Conservation (phyloP, 75 land plant species). For the Chamaecyparis obtusa region DNA sequence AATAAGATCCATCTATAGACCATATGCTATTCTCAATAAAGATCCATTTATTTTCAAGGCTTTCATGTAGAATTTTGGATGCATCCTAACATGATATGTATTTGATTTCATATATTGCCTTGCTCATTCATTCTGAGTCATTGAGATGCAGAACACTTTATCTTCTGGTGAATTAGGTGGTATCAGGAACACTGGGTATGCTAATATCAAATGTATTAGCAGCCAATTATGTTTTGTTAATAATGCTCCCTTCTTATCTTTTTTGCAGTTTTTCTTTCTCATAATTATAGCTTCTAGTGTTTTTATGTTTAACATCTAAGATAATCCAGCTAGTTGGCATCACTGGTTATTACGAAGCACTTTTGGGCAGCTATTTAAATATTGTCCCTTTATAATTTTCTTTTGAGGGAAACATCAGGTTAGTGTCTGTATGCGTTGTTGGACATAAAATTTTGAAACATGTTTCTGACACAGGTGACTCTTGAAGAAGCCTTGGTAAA, state of each 20-base stretch:
- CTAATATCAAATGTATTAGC: neutral
- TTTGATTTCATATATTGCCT: neutral
- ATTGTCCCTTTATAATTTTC: neutral
- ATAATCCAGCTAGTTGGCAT: neutral
- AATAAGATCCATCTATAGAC: neutral
- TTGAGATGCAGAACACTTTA: neutral
- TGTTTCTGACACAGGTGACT: slow-evolving; percentile 25
- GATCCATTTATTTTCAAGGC: neutral
- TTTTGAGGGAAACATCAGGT: neutral
- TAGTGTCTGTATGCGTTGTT: neutral
- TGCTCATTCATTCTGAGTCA: neutral
- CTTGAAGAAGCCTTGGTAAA: slow-evolving; percentile 35
- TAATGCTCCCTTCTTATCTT: neutral
- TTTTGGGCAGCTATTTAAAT: neutral
- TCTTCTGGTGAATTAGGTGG: neutral
- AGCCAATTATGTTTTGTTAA: neutral
- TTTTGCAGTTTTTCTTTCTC: neutral
- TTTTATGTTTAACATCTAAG: neutral
- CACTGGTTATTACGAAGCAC: neutral
- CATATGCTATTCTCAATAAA: neutral
- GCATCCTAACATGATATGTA: neutral
- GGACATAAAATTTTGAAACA: neutral
- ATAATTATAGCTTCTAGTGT: neutral
- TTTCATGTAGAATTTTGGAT: neutral
- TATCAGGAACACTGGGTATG: neutral